Conservation (phyloP, 371 early-diverging fungal genomes). For the Mucor piriformis region DNA sequence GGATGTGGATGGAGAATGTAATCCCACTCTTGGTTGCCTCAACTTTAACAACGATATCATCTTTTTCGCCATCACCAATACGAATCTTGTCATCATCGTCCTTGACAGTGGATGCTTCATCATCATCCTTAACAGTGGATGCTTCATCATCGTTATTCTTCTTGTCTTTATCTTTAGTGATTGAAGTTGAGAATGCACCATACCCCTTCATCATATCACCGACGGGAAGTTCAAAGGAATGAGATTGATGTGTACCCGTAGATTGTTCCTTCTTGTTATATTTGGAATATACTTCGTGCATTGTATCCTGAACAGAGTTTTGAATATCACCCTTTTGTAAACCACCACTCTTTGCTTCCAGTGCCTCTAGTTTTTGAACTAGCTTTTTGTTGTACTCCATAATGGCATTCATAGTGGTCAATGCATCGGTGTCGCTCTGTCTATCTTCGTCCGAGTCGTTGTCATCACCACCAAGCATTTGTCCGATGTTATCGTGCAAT, state of each 20-base stretch:
- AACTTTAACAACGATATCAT: conserved; percentile 35
- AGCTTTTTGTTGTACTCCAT: conserved; percentile 28
- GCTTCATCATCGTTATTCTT: conserved; percentile 16
- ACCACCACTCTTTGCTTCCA: conserved; percentile 5
- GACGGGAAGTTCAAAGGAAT: conserved; percentile 28
- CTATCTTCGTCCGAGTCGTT: background rate
- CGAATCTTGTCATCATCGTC: conserved; percentile 3
- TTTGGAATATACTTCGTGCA: conserved; percentile 9
- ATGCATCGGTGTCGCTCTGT: conserved; percentile 6
- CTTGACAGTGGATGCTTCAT: conserved; percentile 18
- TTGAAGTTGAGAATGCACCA: conserved; percentile 10
- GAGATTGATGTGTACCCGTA: conserved; percentile 12
- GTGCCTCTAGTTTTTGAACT: conserved; percentile 5
- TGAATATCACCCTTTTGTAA: conserved; percentile 4
- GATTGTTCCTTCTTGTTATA: conserved; percentile 7
- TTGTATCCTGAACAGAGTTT: conserved; percentile 10
- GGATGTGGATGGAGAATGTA: conserved; percentile 32
- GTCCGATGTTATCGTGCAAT: background rate
- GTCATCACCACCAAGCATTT: background rate
- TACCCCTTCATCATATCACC: conserved; percentile 21
- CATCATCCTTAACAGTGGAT: conserved; percentile 1
- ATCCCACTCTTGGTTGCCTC: conserved; percentile 35
- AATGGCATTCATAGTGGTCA: conserved; percentile 24
- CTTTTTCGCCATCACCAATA: conserved; percentile 22
- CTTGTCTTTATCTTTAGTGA: conserved; percentile 4